Conservation (phyloP, 768 basidiomycete species). For the Crepidotus variabilis region DNA sequence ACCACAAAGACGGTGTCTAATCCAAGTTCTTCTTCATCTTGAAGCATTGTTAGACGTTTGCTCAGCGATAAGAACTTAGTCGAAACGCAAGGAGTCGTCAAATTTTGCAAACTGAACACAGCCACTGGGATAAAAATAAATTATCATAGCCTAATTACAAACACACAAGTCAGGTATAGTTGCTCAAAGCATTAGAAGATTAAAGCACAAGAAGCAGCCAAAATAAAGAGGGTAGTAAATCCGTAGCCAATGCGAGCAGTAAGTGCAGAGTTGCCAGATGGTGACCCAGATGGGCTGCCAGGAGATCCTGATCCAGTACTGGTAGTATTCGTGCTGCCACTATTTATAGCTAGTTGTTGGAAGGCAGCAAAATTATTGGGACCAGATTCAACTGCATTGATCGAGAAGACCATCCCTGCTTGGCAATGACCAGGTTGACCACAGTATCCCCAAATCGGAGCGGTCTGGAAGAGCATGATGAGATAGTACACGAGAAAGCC, state of each 20-base stretch:
- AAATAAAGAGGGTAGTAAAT: too few species aligned
- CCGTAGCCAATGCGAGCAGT: too few species aligned
- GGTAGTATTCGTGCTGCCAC: background rate
- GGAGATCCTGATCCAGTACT: background rate
- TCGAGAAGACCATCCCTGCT: slow-evolving; percentile 57
- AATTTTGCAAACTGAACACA: too few species aligned
- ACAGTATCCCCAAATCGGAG: slow-evolving; percentile 60
- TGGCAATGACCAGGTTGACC: slow-evolving; percentile 49
- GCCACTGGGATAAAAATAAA: too few species aligned
- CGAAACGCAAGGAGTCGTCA: too few species aligned
- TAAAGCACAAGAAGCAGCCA: too few species aligned
- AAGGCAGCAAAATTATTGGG: slow-evolving; percentile 19
- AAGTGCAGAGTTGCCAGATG: too few species aligned
- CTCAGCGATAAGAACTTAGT: too few species aligned
- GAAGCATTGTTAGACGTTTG: slow-evolving; percentile 7
- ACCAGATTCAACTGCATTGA: slow-evolving; percentile 25
- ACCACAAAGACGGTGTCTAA: slow-evolving; percentile 53
- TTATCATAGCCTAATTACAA: too few species aligned
- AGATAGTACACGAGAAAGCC: slow-evolving; percentile 17
- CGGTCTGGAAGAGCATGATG: slow-evolving; percentile 31
- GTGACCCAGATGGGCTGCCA: background rate
- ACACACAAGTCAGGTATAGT: too few species aligned
- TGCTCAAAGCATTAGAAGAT: too few species aligned
- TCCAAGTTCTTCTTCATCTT: slow-evolving; percentile 29
- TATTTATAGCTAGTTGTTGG: slow-evolving; percentile 31